Base-by-base conservation (phyloP, 1,284 basidiomycete genomes). In the Psilocybe mexicana region DNA sequence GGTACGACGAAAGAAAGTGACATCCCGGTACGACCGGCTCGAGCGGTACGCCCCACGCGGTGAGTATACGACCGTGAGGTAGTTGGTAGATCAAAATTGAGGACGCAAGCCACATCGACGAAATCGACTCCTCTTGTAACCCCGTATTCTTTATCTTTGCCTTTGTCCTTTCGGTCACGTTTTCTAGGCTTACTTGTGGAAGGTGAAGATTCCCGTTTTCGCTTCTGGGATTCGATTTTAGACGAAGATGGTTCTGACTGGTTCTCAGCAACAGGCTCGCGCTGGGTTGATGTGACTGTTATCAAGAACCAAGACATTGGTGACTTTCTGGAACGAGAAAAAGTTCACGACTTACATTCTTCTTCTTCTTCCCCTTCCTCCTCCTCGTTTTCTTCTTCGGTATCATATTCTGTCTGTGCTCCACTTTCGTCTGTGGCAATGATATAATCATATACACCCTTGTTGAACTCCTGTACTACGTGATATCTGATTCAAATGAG, bases 391-490 rank as follows among this genome's bases (percentile, higher is more conserved):
- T 72, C 74, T 2, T 68, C 73, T 6, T 74, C 74, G 67, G 51
- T 72, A 63, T 65, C 71, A 6, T 67, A 68, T 53, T 75, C 74
- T 4, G 69, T 69, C 2, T 79, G 79, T 18, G 72, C 76, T 2
- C 84, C 81, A 61, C 83, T 85, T 74, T 98, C 97, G 70, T 99
- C 97, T 2, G 96, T 98, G 0, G 97, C 97, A 58, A 99, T 97
- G 61, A 99, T 96, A 70, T 98, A 98, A 70, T 99, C 95, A 70
- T 98, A 99, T 10, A 96, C 93, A 6, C 97, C 97, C 67, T 95
- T 94, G 76, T 99, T 98, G 72, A 99, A 99, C 75, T 98, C 96
- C 69, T 99, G 95, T 2, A 99, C 96, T 4, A 93, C 92, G 70
- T 99, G 97, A 70, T 96, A 98, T 72, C 93, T 93, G 42, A 12